Evolutionary conservation across 768 basidiomycete genomes (phyloP), one percentile per base, ranked within the genome.

Genomic region (Pleurotus platypus): DNA sequence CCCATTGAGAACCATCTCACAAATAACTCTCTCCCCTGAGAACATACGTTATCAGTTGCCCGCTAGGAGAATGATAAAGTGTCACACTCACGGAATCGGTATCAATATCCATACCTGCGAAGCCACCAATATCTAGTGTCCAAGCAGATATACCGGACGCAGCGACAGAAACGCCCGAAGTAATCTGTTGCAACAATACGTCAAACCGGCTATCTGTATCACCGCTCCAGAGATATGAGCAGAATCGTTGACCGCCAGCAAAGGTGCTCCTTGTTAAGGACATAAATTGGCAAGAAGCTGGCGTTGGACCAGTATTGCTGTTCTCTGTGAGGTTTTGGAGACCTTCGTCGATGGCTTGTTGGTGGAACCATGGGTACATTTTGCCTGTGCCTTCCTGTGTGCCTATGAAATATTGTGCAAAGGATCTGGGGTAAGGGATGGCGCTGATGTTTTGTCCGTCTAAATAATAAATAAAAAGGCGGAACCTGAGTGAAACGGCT

Each of bases 41-140:
- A 24, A n/a, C 2, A 43, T n/a, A 8, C 15, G 13, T 43, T 15
- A 43, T 43, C 6, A 15, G 46, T 50, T 48, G 50, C 22, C 18
- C 27, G n/a, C 12, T 35, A 8, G 37, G 43, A 27, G 4, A 5
- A 11, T 35, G 15, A 46, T 24, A 24, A 24, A 35, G 12, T 1
- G 20, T 22, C 4, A 24, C n/a, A 59, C 62, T 55, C 39, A 68
- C 70, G 35, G 57, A 61, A 26, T 64, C 65, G 6, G 65, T 68
- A 50, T 72, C 70, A 37, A 71, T 57, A 55, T 72, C 56, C 55
- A 73, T 50, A 26, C 71, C 71, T 1, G 65, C 49, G 55, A 73
- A 73, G 3, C 72, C 72, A 7, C 72, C 72, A 58, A 73, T 72
- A 57, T 73, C 72, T 20, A 73, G 57, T n/a, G 72, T 73, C 72